A percentile compares a stretch with the other conserved stretches of the same genome.
Conservation (phyloP, 805 yeast species). For the Pachysolen tannophilus region DNA sequence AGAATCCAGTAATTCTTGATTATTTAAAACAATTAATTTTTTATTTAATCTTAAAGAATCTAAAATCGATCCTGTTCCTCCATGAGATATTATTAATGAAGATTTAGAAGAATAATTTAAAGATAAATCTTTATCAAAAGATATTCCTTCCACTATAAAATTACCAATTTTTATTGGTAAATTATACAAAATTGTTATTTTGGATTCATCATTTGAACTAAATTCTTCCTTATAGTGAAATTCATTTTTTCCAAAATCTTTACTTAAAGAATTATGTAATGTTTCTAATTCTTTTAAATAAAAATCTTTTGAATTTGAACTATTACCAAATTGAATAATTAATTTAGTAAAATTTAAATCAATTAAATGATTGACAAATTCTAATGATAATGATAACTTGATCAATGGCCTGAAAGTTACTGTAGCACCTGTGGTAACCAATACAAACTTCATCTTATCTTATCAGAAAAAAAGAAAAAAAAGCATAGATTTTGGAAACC, state of each 20-base stretch:
- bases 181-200: not conserved
- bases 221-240: conserved; percentile 3
- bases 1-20: conserved; percentile 71
- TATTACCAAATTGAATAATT: conserved; percentile 55
- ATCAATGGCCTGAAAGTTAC: conserved; percentile 66
- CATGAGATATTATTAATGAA: conserved; percentile 76
- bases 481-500: no score
- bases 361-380: conserved; percentile 29
- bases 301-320: conserved; percentile 17
- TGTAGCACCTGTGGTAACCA: conserved; percentile 89
- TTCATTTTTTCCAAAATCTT: conserved; percentile 1
- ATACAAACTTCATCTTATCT: conserved; percentile 12
- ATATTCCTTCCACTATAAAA: conserved; percentile 35
- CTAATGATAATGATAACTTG: conserved; percentile 25
- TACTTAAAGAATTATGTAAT: not conserved
- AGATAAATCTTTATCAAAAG: conserved; percentile 33
- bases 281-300: conserved; percentile 7
- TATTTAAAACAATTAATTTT: conserved; percentile 63
- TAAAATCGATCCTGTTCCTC: conserved; percentile 85
- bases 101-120: conserved; percentile 32
- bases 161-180: not conserved
- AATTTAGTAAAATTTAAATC: conserved; percentile 30
- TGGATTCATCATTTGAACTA: no score
- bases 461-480: no score
- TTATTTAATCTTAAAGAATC: conserved; percentile 57